Conservation (phyloP, 2,329 filamentous ascomycete genomes). For the Cladosporium sp. region DNA sequence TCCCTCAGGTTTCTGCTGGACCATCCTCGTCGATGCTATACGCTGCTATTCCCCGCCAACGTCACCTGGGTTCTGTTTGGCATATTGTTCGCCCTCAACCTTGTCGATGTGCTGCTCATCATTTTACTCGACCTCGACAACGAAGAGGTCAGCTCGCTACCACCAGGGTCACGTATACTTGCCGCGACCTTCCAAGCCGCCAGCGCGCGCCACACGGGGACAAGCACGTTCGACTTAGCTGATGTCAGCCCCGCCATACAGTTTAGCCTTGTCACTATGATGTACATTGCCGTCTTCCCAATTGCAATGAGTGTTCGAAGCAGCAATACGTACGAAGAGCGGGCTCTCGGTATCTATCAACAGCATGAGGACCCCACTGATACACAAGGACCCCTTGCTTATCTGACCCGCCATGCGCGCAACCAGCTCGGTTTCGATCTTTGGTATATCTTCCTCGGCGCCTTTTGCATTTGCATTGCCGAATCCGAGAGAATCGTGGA, state of each 20-base stretch:
- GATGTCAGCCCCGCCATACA: slow-evolving; percentile 50
- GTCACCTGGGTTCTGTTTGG: too few species aligned
- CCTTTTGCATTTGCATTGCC: slow-evolving; percentile 37
- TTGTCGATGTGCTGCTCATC: slow-evolving; percentile 24
- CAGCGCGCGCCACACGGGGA: slow-evolving; percentile 35
- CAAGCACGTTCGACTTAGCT: slow-evolving; percentile 33
- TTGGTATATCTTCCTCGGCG: slow-evolving; percentile 37
- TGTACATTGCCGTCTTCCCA: slow-evolving; percentile 62
- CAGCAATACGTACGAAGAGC: slow-evolving; percentile 68
- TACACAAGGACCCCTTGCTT: too few species aligned
- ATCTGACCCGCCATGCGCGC: slow-evolving; percentile 46
- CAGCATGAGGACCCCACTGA: too few species aligned
- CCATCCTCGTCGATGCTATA: too few species aligned
- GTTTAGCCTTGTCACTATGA: slow-evolving; percentile 59
- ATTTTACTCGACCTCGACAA: slow-evolving; percentile 15
- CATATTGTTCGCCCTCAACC: too few species aligned
- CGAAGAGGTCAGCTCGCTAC: slow-evolving; percentile 4
- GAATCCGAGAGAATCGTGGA: slow-evolving; percentile 22
- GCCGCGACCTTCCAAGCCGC: slow-evolving; percentile 19
- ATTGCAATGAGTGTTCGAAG: slow-evolving; percentile 61
- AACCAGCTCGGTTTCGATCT: slow-evolving; percentile 38
- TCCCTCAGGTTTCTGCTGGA: too few species aligned
- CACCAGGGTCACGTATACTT: slow-evolving; percentile 1
- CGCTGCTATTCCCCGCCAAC: too few species aligned
- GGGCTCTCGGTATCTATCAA: slow-evolving; percentile 60